phyloP scores from a whole-genome alignment of 805 yeast genomes.

The Spathaspora passalidarum region DNA sequence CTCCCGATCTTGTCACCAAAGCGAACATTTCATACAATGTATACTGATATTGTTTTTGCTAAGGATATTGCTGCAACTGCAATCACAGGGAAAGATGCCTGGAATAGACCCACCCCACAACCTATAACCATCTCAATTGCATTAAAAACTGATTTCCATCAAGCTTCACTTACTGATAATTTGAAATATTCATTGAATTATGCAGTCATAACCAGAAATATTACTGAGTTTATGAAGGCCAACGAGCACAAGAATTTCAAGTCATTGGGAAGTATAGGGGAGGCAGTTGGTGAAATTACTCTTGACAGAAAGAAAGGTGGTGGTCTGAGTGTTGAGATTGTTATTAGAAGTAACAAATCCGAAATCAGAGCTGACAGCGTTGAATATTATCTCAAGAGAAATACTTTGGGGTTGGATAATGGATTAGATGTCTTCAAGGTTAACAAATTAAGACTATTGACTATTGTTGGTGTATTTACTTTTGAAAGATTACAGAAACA shows the following conservation, averaged over 20 bases:
- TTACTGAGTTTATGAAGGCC: constrained; percentile 50
- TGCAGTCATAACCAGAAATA: constrained; percentile 72
- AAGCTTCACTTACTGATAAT: constrained; percentile 81
- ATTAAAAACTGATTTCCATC: constrained; percentile 62
- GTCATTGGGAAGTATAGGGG: constrained; percentile 47
- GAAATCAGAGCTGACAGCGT: constrained; percentile 56
- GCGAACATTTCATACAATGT: constrained; percentile 15
- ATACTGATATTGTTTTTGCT: constrained; percentile 43
- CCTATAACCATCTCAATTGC: constrained; percentile 60
- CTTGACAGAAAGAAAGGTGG: constrained; percentile 43
- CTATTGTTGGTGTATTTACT: constrained; percentile 91
- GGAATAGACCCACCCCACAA: constrained; percentile 67
- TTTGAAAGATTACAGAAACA: constrained; percentile 85
- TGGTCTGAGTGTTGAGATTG: constrained; percentile 41
- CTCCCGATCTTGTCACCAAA: background rate
- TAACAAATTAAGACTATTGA: constrained; percentile 53
- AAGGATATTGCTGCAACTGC: constrained; percentile 60
- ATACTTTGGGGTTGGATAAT: constrained; percentile 13
- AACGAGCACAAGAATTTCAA: constrained; percentile 39
- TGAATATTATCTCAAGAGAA: constrained; percentile 39
- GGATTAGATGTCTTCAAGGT: constrained; percentile 26
- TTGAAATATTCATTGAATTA: constrained; percentile 81
- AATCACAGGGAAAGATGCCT: constrained; percentile 69
- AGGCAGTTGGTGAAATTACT: constrained; percentile 43
- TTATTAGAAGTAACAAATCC: constrained; percentile 48